Evolutionary conservation across 352 stramenopile species (phyloP), one percentile per base, ranked within the genome.

Genomic region (Salisapilia sapeloensis): DNA sequence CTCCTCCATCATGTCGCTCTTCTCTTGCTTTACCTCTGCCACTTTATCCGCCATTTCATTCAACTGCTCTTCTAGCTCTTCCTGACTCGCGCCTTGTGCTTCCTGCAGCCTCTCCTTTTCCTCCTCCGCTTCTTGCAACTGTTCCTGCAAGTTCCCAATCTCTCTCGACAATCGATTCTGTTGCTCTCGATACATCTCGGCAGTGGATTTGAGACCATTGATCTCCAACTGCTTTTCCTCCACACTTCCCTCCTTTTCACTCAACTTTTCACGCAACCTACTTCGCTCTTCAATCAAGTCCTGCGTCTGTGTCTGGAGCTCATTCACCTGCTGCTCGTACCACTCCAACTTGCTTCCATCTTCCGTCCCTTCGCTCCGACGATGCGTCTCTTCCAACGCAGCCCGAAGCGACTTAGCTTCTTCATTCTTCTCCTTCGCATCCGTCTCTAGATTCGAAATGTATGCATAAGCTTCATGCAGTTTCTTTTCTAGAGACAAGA

Each of bases 401-500:
- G 44, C 31, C 29, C n/a, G n/a, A n/a, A n/a, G n/a, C n/a, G n/a
- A n/a, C n/a, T n/a, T n/a, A n/a, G n/a, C n/a, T n/a, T n/a, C n/a
- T 26, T 70, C 48, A 29, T 55, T 46, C 3, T 60, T 53, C 39
- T 77, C 61, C 36, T 74, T 53, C 7, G 74, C 38, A 19, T 56
- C 54, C 2, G 53, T 55, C 25, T 77, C 61, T 12, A 77, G 44
- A 3, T 41, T 50, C 26, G 70, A 60, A 16, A 74, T 63, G 13
- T 53, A 61, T 46, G 72, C 61, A 33, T 77, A 77, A 5, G 59
- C 61, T 4, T 58, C 46, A 33, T 77, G 61, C 10, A 77, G 53
- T 27, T 74, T 77, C 28, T 63, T 53, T 30, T 77, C 61, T 59
- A 77, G 72, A 22, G 67, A 58, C 21, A 77, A 74, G 43, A 77